A percentile compares a stretch with the other conserved stretches of the same genome.
phyloP scores from a whole-genome alignment of 257 asterid species.

The Nicotiana knightiana region DNA sequence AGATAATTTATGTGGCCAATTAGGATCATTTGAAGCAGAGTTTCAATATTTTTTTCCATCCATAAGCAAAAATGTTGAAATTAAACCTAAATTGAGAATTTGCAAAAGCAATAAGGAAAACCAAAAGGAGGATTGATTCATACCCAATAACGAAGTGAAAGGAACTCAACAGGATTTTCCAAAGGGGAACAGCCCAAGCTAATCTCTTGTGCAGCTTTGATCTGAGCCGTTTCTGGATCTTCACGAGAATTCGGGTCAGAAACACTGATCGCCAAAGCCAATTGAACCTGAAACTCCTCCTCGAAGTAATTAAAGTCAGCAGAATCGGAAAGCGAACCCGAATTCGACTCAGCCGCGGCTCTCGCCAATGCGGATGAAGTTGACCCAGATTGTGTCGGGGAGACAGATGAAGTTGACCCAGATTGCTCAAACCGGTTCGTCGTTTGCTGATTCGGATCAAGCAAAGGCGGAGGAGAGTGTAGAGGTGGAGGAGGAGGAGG shows the following conservation, averaged over 20 bases:
- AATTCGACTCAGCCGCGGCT: neutral
- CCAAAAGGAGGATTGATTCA: neutral
- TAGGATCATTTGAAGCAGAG: neutral
- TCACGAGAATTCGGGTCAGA: slow-evolving; percentile 68
- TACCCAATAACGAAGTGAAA: slow-evolving; percentile 90
- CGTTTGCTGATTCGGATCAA: slow-evolving; percentile 5
- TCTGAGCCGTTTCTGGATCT: slow-evolving; percentile 87
- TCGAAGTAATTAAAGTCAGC: slow-evolving; percentile 62
- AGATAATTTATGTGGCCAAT: neutral
- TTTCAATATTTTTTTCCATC: slow-evolving; percentile 1
- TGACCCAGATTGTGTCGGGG: neutral
- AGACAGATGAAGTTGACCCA: slow-evolving; percentile 9
- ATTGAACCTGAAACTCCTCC: slow-evolving; percentile 97
- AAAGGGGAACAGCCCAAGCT: slow-evolving; percentile 79
- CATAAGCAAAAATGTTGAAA: neutral
- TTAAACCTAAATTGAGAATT: neutral
- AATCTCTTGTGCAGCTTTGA: slow-evolving; percentile 83
- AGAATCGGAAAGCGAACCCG: slow-evolving; percentile 1
- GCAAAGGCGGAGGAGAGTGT: slow-evolving; percentile 1
- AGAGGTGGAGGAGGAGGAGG: neutral
- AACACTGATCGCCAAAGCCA: slow-evolving; percentile 96
- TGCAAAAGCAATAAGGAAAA: neutral
- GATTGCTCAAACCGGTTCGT: slow-evolving; percentile 8
- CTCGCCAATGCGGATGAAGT: slow-evolving; percentile 13
- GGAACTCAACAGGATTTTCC: slow-evolving; percentile 54